phyloP scores from a whole-genome alignment of 257 asterid genomes.

The Ballota nigra region DNA sequence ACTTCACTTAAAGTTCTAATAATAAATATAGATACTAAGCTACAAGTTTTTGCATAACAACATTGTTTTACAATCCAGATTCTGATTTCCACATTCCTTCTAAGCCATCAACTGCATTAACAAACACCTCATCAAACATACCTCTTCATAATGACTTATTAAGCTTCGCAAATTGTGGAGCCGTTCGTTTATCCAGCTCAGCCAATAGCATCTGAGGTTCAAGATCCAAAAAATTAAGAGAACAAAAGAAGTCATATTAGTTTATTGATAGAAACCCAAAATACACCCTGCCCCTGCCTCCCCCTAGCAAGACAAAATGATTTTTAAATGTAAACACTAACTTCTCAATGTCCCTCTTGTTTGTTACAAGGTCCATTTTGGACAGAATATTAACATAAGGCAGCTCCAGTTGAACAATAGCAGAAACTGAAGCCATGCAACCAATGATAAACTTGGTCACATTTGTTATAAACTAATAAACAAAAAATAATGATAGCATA shows the following conservation, averaged over 20 bases:
- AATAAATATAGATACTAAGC: too few relatives aligned
- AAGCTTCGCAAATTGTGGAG: slow-evolving; percentile 82
- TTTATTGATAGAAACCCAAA: slow-evolving; percentile 2
- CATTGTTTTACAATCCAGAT: too few relatives aligned
- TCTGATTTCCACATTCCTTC: too few relatives aligned
- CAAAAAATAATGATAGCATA: slow-evolving; percentile 3
- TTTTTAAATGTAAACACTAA: slow-evolving; percentile 37
- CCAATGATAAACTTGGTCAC: slow-evolving; percentile 99
- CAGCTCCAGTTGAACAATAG: slow-evolving; percentile 95
- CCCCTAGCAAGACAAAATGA: neutral
- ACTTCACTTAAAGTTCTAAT: too few relatives aligned
- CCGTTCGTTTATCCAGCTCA: slow-evolving; percentile 86
- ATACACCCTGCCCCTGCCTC: neutral
- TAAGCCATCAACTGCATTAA: too few relatives aligned
- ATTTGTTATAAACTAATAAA: slow-evolving; percentile 81
- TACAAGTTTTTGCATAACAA: too few relatives aligned
- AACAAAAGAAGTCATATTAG: slow-evolving; percentile 24
- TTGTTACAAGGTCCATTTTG: slow-evolving; percentile 95
- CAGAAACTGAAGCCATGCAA: slow-evolving; percentile 97
- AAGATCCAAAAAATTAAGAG: slow-evolving; percentile 73
- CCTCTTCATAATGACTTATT: slow-evolving; percentile 84
- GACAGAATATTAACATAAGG: slow-evolving; percentile 96
- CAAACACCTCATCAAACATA: slow-evolving; percentile 32
- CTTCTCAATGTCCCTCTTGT: slow-evolving; percentile 88
- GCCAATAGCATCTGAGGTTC: slow-evolving; percentile 72